These are phyloP conservation scores for Choanephora cucurbitarum DNA, from an alignment of 371 early-diverging fungal species.

Conservation along the genomic window DNA sequence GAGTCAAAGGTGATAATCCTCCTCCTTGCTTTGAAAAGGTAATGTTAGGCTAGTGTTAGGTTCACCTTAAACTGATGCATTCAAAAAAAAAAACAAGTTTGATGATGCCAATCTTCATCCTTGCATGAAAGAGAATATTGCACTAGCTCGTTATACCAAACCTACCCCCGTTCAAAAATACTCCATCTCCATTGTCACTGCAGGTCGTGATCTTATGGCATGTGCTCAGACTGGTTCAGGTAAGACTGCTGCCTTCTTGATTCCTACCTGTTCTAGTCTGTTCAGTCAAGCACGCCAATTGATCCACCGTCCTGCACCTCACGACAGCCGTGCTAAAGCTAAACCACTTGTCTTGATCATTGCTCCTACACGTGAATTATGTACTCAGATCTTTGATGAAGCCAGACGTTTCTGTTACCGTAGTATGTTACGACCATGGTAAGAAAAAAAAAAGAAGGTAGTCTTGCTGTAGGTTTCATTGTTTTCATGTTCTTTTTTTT, in stretches of 20 bases:
- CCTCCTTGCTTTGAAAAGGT: constrained; percentile 43
- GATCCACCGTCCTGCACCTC: constrained; percentile 33
- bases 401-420: constrained; percentile 46
- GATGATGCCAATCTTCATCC: constrained; percentile 50
- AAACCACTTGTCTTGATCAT: constrained; percentile 43
- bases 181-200: constrained; percentile 58
- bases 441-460: too few species aligned
- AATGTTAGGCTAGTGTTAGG: too few species aligned
- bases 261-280: constrained; percentile 56
- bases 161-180: constrained; percentile 73
- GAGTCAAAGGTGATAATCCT: constrained; percentile 49
- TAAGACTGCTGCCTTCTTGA: constrained; percentile 76
- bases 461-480: too few species aligned
- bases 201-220: constrained; percentile 74
- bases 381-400: constrained; percentile 52
- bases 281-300: constrained; percentile 33
- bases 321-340: constrained; percentile 32
- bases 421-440: constrained; percentile 53
- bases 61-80: too few species aligned
- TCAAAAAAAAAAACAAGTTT: too few species aligned
- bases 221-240: constrained; percentile 86
- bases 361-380: constrained; percentile 51
- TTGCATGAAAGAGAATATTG: constrained; percentile 57
- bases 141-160: constrained; percentile 52
- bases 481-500: too few species aligned